Conservation (phyloP, 2,329 filamentous ascomycete genomes). For the Microdochium bolleyi region DNA sequence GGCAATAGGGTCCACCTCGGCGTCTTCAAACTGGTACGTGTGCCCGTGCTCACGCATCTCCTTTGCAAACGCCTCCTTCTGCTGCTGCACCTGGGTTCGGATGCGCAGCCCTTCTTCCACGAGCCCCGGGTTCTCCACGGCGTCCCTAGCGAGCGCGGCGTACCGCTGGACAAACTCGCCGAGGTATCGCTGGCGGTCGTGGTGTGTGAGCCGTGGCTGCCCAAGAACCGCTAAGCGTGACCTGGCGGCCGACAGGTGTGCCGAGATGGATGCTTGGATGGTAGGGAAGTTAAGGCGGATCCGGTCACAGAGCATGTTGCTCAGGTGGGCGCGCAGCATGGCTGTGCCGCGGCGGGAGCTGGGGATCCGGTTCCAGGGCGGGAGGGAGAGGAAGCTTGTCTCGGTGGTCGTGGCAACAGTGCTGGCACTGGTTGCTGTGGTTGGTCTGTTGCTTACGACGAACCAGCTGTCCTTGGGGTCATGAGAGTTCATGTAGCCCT, state of each 20-base stretch:
- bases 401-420: constrained; percentile 17
- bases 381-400: constrained; percentile 14
- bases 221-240: constrained; percentile 12
- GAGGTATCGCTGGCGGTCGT: constrained; percentile 16
- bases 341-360: constrained; percentile 15
- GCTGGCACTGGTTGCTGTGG: constrained; percentile 13
- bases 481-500: constrained; percentile 5
- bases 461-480: constrained; percentile 21
- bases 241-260: constrained; percentile 9
- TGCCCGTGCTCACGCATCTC: constrained; percentile 18
- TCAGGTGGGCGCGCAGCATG: constrained; percentile 19
- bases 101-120: constrained; percentile 13
- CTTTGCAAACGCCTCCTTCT: constrained; percentile 12
- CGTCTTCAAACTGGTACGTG: constrained; percentile 15
- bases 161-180: constrained; percentile 13
- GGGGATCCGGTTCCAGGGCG: constrained; percentile 18
- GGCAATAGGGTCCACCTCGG: constrained; percentile 6
- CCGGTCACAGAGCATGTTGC: constrained; percentile 14
- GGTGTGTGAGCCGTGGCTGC: constrained; percentile 12
- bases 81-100: constrained; percentile 10
- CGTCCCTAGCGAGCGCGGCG: constrained; percentile 7
- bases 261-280: constrained; percentile 13
- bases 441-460: constrained; percentile 23
- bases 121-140: constrained; percentile 15
- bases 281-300: constrained; percentile 13